Evolutionary conservation across 2,329 filamentous ascomycete species (phyloP), one percentile per base, ranked within the genome.

Genomic region (Colletotrichum orbiculare): DNA sequence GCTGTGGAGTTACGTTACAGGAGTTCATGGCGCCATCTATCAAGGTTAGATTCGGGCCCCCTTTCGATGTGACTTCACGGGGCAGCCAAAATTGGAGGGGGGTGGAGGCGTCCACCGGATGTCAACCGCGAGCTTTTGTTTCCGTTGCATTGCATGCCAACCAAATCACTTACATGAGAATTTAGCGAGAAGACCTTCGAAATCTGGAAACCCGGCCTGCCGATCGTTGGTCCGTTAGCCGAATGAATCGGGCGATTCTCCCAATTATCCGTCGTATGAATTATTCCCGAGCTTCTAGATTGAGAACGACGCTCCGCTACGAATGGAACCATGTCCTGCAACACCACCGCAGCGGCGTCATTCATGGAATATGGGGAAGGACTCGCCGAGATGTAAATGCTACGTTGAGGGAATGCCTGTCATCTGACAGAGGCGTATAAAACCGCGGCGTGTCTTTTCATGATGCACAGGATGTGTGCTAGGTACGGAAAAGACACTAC

Each of bases 251-350:
- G 56, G 25, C 11, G 38, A 43, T 54, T 10, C 34, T 34, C 50
- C 33, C 13, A 12, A 33, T 33, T 34, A 39, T 17, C 38, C 33
- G 42, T 64, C 56, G 56, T 53, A 60, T 49, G 34, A 60, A 54
- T 35, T 33, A 13, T 25, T 15, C 45, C 49, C 61, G 56, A 64
- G 38, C 61, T 64, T 60, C 56, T 64, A 25, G 38, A 52, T 54
- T 42, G 41, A 43, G 62, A 41, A n/a, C 4, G 25, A 2, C n/a
- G 2, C 50, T 52, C 62, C 62, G 50, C 50, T 41, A 1, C 57
- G 43, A 46, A 50, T 64, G 62, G 34, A 43, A 61, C 62, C 17
- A 54, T 34, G 38, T 13, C 11, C 33, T 15, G 2, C 33, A 5
- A 37, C 15, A n/a, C n/a, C 25, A 25, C 25, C 25, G 4, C 12